A percentile compares a stretch with the other conserved stretches of the same genome.
Evolutionary conservation across 2,329 filamentous ascomycete species (phyloP).

Genomic region (Aspergillus flavus): DNA sequence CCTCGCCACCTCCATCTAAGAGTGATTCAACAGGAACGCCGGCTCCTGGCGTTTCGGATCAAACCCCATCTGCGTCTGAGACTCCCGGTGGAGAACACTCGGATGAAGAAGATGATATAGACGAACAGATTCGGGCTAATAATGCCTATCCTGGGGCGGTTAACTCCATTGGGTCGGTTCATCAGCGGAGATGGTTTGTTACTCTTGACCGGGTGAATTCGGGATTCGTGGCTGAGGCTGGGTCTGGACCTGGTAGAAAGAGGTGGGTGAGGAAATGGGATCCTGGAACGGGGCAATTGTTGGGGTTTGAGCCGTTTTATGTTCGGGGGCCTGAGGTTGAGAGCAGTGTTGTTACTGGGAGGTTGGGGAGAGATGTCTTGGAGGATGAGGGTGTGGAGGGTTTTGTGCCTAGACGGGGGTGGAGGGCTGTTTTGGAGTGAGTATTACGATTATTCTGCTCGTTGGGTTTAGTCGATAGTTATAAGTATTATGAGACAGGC

Average conservation of each 20-base stretch:
- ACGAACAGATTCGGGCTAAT: constrained; percentile 57
- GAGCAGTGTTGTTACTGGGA: constrained; percentile 67
- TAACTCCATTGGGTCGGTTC: constrained; percentile 67
- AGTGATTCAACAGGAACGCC: background rate
- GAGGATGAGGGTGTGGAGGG: constrained; percentile 61
- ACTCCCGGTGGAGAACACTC: background rate
- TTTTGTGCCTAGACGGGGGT: constrained; percentile 62
- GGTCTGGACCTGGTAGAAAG: constrained; percentile 17
- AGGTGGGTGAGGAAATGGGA: constrained; percentile 32
- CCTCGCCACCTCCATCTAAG: constrained; percentile 13
- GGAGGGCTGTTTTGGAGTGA: constrained; percentile 47
- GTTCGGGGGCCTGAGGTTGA: constrained; percentile 64
- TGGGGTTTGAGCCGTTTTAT: constrained; percentile 60
- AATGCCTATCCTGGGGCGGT: constrained; percentile 69
- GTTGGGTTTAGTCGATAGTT: no score
- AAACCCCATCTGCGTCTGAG: background rate
- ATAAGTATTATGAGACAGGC: no score
- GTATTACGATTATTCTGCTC: no score
- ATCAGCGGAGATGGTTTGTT: constrained; percentile 69
- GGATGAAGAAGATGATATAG: constrained; percentile 37
- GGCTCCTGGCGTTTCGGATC: background rate
- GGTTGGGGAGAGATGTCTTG: constrained; percentile 62
- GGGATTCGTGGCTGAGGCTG: constrained; percentile 51
- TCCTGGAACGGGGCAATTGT: constrained; percentile 16
- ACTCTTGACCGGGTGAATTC: constrained; percentile 62